Evolutionary conservation across 164 flowering plant genomes (phyloP).

Genomic region (Liquidambar formosana): DNA sequence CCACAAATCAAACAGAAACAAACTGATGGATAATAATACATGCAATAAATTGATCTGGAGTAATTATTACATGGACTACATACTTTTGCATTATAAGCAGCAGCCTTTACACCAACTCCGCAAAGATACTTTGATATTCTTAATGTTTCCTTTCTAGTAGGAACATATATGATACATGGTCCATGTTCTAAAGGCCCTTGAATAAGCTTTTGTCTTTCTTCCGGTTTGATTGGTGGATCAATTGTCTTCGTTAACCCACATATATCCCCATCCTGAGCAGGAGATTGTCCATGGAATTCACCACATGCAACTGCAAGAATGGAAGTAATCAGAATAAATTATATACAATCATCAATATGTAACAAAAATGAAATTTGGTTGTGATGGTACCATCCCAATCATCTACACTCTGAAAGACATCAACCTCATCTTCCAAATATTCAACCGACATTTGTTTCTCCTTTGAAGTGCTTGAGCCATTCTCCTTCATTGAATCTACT

Average conservation of each 20-base stretch:
- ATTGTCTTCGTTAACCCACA: slow-evolving; percentile 13
- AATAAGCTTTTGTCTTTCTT: slow-evolving; percentile 26
- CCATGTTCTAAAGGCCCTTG: slow-evolving; percentile 46
- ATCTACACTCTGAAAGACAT: slow-evolving; percentile 54
- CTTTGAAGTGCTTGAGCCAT: slow-evolving; percentile 22
- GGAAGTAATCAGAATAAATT: too few species aligned
- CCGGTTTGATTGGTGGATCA: slow-evolving; percentile 27
- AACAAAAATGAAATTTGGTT: slow-evolving; percentile 5
- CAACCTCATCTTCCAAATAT: slow-evolving; percentile 80
- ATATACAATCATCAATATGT: too few species aligned
- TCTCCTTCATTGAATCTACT: slow-evolving; percentile 19
- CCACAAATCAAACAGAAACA: too few species aligned
- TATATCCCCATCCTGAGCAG: too few species aligned
- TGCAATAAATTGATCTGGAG: too few species aligned
- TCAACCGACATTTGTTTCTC: slow-evolving; percentile 62
- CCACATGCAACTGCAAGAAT: too few species aligned
- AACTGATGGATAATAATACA: too few species aligned
- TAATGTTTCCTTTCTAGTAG: slow-evolving; percentile 85
- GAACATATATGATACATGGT: slow-evolving; percentile 84
- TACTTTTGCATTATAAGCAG: slow-evolving; percentile 92
- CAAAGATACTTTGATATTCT: slow-evolving; percentile 58
- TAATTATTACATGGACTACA: too few species aligned
- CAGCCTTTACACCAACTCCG: slow-evolving; percentile 73
- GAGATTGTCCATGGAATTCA: too few species aligned
- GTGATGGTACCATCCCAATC: slow-evolving; percentile 76